Evolutionary conservation across 192 early-diverging fungal genomes (phyloP).

Genomic region (Backusella tarrabulga): DNA sequence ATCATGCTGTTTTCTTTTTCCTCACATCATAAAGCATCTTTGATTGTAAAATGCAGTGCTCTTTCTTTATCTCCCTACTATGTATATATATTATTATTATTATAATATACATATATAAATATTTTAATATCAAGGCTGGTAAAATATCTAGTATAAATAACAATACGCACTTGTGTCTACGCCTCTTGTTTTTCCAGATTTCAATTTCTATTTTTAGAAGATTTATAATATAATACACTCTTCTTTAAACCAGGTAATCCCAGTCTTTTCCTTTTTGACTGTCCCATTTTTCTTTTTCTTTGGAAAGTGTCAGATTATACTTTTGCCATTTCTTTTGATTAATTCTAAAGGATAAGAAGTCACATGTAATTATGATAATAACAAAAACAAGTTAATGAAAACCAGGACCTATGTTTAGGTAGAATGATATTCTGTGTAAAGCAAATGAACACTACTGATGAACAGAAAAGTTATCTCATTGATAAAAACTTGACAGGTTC

Average conservation of each 20-base stretch:
- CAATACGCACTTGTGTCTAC: too few species aligned
- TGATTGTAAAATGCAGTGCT: background rate
- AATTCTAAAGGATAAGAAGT: background rate
- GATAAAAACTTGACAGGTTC: background rate
- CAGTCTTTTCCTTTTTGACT: background rate
- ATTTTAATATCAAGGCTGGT: too few species aligned
- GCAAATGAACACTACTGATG: background rate
- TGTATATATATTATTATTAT: too few species aligned
- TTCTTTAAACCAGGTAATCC: background rate
- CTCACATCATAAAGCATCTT: background rate
- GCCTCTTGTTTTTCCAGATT: background rate
- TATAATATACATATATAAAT: too few species aligned
- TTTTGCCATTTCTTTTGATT: background rate
- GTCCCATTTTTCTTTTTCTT: background rate
- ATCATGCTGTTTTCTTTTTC: background rate
- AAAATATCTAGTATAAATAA: too few species aligned
- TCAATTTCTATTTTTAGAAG: background rate
- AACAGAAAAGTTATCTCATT: background rate
- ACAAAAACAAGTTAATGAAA: too few species aligned
- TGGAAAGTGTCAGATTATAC: background rate
- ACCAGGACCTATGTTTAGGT: background rate
- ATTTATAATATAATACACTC: background rate
- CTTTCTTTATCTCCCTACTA: too few species aligned
- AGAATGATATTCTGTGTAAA: background rate
- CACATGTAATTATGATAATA: background rate